Evolutionary conservation across 192 early-diverging fungal genomes (phyloP), one percentile per base, ranked within the genome.

Genomic region (Rhizoclosmatium globosum): DNA sequence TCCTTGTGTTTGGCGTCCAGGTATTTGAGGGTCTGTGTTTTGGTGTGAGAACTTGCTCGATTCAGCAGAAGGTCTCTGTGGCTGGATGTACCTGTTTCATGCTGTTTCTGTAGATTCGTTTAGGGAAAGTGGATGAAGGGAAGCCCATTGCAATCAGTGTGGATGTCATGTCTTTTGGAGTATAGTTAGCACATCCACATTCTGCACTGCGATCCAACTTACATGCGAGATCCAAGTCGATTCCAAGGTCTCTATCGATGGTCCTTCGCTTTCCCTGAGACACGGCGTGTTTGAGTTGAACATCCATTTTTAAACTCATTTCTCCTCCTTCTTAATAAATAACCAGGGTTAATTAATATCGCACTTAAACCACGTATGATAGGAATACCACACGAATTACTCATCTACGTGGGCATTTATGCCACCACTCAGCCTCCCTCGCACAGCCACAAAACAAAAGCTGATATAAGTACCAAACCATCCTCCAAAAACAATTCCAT

Each of bases 71-170:
- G n/a, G 17, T 53, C 9, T 17, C 17, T 53, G 9, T 13, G 6
- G 50, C 6, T 0, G 50, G 50, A 53, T 53, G 62, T n/a, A 92
- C 89, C n/a, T 90, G 79, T 31, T 64, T 67, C 70, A 85, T 80
- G 2, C 84, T 58, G 70, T 92, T 92, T 11, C 91, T 85, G 57
- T 87, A 92, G 19, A 92, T 71, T 1, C 86, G 73, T 59, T 89
- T 89, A 15, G 67, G 67, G 7, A 89, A 7, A 2, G 84, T 82
- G 31, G 83, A 80, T n/a, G 88, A 83, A 31, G 91, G 91, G 50
- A 81, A 92, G 0, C 85, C 81, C 85, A 89, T 92, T 50, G 91
- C 91, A 44, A 92, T 89, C 7, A 92, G 77, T 0, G 71, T 72
- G 1, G 79, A 56, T 0, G 88, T 88, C 47, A 92, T 89, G 56